These are phyloP conservation scores for Nicotiana tomentosiformis DNA, from an alignment of 257 asterid genomes.

Conservation along the genomic window DNA sequence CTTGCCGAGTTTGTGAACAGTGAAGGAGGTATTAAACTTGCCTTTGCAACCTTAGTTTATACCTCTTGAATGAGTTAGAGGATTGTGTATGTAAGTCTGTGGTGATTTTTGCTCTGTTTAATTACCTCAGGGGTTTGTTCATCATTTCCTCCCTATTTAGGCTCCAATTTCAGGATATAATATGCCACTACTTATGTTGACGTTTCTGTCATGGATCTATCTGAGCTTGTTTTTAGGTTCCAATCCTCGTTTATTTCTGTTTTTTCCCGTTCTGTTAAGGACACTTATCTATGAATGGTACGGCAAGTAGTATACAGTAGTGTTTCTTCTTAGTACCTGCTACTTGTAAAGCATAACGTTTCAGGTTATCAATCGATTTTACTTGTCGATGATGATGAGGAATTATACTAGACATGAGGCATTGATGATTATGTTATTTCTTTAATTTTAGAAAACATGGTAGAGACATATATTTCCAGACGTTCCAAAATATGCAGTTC, in stretches of 20 bases:
- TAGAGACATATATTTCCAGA: neutral
- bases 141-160: neutral
- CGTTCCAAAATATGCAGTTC: constrained; percentile 1
- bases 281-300: neutral
- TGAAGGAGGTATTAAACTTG: constrained; percentile 60
- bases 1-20: constrained; percentile 73
- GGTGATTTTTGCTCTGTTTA: neutral
- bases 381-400: neutral
- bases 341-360: neutral
- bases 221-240: neutral
- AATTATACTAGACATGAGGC: neutral
- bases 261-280: neutral
- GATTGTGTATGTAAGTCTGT: neutral
- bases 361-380: neutral
- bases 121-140: neutral
- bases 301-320: neutral
- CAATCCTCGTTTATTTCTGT: neutral
- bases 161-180: neutral
- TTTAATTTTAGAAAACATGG: neutral
- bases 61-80: neutral
- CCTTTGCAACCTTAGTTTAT: constrained; percentile 7
- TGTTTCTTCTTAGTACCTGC: neutral
- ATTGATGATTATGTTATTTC: neutral
- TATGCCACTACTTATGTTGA: neutral
- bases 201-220: neutral